phyloP scores from a whole-genome alignment of 2,329 filamentous ascomycete species.

The Daldinia eschscholtzii region DNA sequence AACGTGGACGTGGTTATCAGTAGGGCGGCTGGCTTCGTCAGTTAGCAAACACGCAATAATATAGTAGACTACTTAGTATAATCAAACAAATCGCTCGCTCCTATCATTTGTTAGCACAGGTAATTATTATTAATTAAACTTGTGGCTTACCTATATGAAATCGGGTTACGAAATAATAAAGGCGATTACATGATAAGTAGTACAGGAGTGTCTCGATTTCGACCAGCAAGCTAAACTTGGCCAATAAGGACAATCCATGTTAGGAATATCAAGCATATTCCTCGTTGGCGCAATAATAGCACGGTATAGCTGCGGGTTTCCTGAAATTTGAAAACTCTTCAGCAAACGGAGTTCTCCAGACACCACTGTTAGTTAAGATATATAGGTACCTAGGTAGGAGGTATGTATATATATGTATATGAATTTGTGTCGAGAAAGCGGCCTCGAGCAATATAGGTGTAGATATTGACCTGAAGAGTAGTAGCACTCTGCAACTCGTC shows the following conservation, averaged over 20 bases:
- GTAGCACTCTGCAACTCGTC: background rate
- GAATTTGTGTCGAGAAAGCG: no score
- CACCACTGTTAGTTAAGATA: no score
- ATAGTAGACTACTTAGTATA: slow-evolving; percentile 1
- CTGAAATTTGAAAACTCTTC: no score
- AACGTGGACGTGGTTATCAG: slow-evolving; percentile 8
- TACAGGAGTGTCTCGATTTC: background rate
- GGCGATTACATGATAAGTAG: background rate
- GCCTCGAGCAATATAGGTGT: no score
- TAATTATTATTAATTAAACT: background rate
- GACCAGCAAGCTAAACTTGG: background rate
- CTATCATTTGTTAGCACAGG: background rate
- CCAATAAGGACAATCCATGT: background rate
- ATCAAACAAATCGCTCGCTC: background rate
- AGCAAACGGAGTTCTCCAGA: background rate
- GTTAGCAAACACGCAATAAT: background rate
- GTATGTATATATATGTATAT: no score
- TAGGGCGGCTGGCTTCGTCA: slow-evolving; percentile 3
- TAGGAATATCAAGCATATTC: background rate
- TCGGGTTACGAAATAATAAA: background rate
- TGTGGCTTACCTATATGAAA: no score
- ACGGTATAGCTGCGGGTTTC: no score
- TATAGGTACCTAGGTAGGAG: no score
- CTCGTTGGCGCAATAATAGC: no score
- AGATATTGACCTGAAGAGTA: background rate